Conservation (phyloP, 2,329 filamentous ascomycete species). For the Ramularia collo-cygni region DNA sequence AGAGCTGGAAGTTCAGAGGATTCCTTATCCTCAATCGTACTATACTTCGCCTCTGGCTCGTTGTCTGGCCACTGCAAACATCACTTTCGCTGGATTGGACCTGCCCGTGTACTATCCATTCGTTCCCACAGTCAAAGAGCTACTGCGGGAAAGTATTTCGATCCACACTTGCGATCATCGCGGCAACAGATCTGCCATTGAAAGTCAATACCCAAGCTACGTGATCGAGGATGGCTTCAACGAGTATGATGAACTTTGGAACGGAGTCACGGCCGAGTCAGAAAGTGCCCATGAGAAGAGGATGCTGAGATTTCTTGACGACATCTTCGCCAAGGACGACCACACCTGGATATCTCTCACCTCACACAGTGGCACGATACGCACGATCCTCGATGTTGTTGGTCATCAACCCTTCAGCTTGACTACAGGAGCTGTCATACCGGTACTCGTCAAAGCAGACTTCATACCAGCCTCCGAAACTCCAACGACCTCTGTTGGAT, state of each 20-base stretch:
- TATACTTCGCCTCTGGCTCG: constrained; percentile 59
- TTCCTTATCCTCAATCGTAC: constrained; percentile 57
- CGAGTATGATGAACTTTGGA: constrained; percentile 52
- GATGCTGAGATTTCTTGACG: constrained; percentile 47
- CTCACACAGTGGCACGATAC: constrained; percentile 54
- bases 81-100: constrained; percentile 52
- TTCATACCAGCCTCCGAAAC: constrained; percentile 31
- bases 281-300: constrained; percentile 46
- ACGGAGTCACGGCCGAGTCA: constrained; percentile 44
- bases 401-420: constrained; percentile 57
- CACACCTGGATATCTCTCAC: constrained; percentile 54
- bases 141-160: constrained; percentile 58
- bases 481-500: constrained; percentile 25
- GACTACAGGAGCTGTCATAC: constrained; percentile 61
- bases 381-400: constrained; percentile 47
- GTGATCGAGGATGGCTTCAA: constrained; percentile 54
- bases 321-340: constrained; percentile 49
- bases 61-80: constrained; percentile 55
- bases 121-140: constrained; percentile 56
- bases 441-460: constrained; percentile 58
- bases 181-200: constrained; percentile 49
- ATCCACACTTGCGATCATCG: constrained; percentile 63
- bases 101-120: constrained; percentile 50
- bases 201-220: constrained; percentile 46
- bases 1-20: constrained; percentile 47